These are phyloP conservation scores for Piloderma croceum DNA, from an alignment of 768 basidiomycete species.

Conservation along the genomic window DNA sequence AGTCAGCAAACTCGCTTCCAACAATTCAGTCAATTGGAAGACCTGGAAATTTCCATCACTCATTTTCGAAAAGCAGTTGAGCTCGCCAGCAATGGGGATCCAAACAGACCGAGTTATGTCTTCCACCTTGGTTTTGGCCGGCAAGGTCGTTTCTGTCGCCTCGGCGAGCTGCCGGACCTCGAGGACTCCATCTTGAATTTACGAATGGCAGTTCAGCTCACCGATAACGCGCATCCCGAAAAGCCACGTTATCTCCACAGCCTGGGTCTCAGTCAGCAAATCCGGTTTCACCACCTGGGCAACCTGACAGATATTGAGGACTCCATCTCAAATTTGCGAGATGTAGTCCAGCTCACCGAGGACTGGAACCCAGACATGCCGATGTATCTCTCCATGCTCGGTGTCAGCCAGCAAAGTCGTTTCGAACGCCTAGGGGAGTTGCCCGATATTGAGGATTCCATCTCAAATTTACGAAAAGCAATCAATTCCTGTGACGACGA, in stretches of 20 bases:
- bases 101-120: constrained; percentile 10
- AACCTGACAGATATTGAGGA: too few species aligned
- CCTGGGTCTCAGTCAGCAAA: constrained; percentile 13
- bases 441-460: constrained; percentile 20
- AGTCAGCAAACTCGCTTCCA: constrained; percentile 19
- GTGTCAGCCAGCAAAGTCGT: constrained; percentile 12
- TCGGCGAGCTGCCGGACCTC: constrained; percentile 20
- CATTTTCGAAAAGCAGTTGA: constrained; percentile 8
- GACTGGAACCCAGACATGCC: constrained; percentile 17
- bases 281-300: constrained; percentile 1
- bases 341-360: constrained; percentile 16
- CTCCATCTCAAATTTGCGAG: too few species aligned
- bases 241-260: constrained; percentile 6
- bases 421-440: constrained; percentile 19
- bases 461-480: too few species aligned
- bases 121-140: constrained; percentile 17
- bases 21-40: constrained; percentile 13
- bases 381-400: constrained; percentile 16
- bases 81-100: constrained; percentile 12
- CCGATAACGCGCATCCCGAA: constrained; percentile 1
- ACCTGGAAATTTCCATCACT: constrained; percentile 20
- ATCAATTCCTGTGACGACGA: too few species aligned
- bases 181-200: too few species aligned
- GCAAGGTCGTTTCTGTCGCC: constrained; percentile 15
- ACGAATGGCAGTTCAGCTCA: constrained; percentile 8